Evolutionary conservation across 2,329 filamentous ascomycete genomes (phyloP).

Genomic region (Ceratocystis diversiconidia): DNA sequence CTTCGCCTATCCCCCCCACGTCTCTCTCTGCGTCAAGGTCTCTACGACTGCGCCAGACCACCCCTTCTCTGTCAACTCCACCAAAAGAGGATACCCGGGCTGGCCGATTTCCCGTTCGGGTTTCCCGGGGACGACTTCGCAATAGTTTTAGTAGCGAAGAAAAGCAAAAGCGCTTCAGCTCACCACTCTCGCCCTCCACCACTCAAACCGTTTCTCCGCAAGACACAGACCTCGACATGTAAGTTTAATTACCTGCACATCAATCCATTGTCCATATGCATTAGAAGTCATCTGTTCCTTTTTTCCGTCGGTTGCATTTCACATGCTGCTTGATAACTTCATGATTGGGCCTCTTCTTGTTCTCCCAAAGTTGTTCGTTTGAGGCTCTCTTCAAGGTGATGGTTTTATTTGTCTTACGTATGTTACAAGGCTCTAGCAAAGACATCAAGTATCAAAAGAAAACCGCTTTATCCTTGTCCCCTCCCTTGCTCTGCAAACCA

Average conservation of each 20-base stretch:
- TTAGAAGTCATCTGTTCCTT: background rate
- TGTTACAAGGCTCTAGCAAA: background rate
- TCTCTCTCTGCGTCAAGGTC: background rate
- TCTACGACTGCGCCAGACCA: slow-evolving; percentile 1
- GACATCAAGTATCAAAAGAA: background rate
- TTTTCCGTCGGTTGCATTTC: background rate
- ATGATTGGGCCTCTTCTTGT: background rate
- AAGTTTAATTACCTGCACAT: slow-evolving; percentile 7
- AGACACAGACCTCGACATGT: slow-evolving; percentile 12
- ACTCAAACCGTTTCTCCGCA: background rate
- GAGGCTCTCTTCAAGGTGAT: too few species aligned
- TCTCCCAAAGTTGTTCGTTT: background rate
- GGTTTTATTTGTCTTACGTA: background rate
- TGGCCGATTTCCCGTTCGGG: slow-evolving; percentile 16
- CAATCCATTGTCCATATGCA: background rate
- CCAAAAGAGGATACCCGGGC: slow-evolving; percentile 11
- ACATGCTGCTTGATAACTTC: background rate
- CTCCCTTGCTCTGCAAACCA: background rate
- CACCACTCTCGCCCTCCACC: background rate
- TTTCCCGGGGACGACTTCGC: slow-evolving; percentile 11
- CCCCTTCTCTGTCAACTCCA: background rate
- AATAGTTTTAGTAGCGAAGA: slow-evolving; percentile 2
- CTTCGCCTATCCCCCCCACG: background rate
- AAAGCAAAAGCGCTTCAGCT: slow-evolving; percentile 12
- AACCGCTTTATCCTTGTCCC: background rate